Evolutionary conservation across 2,329 filamentous ascomycete genomes (phyloP).

Genomic region (Ophiostoma perfectum): DNA sequence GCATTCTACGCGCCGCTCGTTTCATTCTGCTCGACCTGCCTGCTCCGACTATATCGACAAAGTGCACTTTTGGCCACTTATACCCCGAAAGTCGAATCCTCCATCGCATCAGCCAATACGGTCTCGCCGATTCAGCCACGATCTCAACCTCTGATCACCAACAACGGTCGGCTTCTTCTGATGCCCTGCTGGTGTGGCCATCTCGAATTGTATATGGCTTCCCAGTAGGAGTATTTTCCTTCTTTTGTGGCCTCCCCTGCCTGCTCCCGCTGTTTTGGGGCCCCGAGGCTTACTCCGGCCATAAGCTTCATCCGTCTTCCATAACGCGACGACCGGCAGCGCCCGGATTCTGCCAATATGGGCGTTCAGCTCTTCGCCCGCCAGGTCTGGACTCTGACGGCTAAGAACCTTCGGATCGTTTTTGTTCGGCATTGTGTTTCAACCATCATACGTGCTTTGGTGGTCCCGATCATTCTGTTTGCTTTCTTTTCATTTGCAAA

Average conservation of each 20-base stretch:
- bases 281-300: neutral
- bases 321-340: neutral
- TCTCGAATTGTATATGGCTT: neutral
- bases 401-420: slow-evolving; percentile 58
- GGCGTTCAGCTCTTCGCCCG: slow-evolving; percentile 30
- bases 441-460: slow-evolving; percentile 51
- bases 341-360: slow-evolving; percentile 10
- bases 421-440: slow-evolving; percentile 48
- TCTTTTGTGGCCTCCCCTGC: neutral
- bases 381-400: slow-evolving; percentile 56
- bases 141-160: neutral
- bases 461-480: slow-evolving; percentile 55
- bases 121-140: slow-evolving; percentile 1
- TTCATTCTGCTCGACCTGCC: neutral
- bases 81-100: neutral
- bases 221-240: neutral
- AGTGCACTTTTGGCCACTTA: neutral
- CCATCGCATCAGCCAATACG: neutral
- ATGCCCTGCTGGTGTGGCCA: too few species aligned
- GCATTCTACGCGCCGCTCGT: neutral
- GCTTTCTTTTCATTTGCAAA: slow-evolving; percentile 65
- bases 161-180: neutral
- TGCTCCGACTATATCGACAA: neutral
- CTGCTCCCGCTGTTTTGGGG: neutral
- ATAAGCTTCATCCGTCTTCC: neutral